Evolutionary conservation across 306 rosid genomes (phyloP).

Genomic region (Inga leiocalycina): DNA sequence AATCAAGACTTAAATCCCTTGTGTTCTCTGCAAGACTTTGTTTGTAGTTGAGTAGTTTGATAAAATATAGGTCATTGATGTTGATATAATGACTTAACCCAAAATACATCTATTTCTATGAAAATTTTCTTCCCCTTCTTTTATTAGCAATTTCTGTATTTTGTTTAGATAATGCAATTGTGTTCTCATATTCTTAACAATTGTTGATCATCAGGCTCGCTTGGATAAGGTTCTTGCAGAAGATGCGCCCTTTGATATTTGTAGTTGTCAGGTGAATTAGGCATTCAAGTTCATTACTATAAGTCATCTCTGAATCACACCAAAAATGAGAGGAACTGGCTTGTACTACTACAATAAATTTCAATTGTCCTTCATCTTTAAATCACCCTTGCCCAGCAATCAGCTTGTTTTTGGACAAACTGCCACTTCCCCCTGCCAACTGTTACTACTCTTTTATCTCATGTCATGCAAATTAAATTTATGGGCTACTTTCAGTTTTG

Average conservation of each 20-base stretch:
- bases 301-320: background rate
- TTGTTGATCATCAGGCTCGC: slow-evolving; percentile 57
- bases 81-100: background rate
- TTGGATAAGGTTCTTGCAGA: slow-evolving; percentile 82
- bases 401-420: background rate
- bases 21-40: background rate
- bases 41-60: background rate
- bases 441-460: background rate
- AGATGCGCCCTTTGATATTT: slow-evolving; percentile 50
- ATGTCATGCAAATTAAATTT: background rate
- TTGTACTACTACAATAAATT: background rate
- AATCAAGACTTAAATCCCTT: background rate
- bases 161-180: slow-evolving; percentile 25
- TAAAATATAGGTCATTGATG: background rate
- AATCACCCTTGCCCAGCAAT: background rate
- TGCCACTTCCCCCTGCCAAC: background rate
- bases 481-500: background rate
- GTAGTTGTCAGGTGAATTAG: slow-evolving; percentile 36
- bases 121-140: background rate
- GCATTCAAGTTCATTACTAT: slow-evolving; percentile 1
- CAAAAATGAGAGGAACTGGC: background rate
- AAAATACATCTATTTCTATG: background rate
- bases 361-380: background rate
- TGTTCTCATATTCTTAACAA: slow-evolving; percentile 21
- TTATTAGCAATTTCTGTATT: slow-evolving; percentile 14